These are phyloP conservation scores for Mycocalia duriaeana DNA, from an alignment of 1,284 basidiomycete genomes.

Conservation along the genomic window DNA sequence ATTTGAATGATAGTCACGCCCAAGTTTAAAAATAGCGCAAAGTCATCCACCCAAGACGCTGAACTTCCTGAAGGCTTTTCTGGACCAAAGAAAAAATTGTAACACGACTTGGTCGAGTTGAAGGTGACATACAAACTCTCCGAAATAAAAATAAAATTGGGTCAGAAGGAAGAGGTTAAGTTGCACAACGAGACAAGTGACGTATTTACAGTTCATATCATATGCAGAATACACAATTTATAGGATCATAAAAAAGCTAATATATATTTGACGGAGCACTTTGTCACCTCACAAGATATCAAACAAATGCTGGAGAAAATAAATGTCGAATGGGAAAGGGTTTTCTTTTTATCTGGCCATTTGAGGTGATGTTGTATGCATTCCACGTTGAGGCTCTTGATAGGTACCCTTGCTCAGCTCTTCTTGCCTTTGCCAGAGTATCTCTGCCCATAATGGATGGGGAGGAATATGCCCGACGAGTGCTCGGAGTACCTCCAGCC, in stretches of 20 bases:
- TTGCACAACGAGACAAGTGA: too few species aligned
- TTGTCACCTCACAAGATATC: too few species aligned
- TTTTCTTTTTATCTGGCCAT: background rate
- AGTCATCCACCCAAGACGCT: too few species aligned
- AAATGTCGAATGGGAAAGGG: background rate
- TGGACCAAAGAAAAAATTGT: too few species aligned
- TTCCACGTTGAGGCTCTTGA: constrained; percentile 18
- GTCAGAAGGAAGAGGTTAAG: too few species aligned
- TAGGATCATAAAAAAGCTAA: background rate
- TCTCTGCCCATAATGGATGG: constrained; percentile 87
- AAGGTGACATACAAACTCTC: too few species aligned
- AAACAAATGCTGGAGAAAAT: background rate
- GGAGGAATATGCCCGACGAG: constrained; percentile 84
- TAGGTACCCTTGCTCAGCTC: constrained; percentile 33
- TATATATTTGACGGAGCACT: background rate
- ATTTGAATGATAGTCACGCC: constrained; percentile 99
- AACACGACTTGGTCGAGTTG: too few species aligned
- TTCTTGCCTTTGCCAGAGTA: constrained; percentile 74
- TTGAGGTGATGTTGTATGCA: background rate
- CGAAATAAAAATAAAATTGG: too few species aligned
- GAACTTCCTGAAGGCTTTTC: too few species aligned
- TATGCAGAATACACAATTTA: background rate
- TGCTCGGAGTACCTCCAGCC: constrained; percentile 78
- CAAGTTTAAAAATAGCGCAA: too few species aligned
- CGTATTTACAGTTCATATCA: background rate